A percentile compares a stretch with the other conserved stretches of the same genome.
Conservation (phyloP, 768 basidiomycete genomes). For the Leccinum arenicola region DNA sequence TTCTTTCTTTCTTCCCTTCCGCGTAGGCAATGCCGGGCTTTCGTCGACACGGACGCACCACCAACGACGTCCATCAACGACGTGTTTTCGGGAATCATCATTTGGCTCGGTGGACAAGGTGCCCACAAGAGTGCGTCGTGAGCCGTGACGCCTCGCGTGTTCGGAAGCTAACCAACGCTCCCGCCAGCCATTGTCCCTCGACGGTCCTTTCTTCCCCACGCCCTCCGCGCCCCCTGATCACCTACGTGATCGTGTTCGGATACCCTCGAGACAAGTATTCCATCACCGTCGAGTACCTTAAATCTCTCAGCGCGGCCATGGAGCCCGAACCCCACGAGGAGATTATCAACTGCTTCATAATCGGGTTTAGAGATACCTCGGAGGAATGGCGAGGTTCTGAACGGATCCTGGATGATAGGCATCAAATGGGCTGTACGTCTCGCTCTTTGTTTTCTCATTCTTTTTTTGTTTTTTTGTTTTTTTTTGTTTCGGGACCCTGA, state of each 20-base stretch:
- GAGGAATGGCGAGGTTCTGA: too few species aligned
- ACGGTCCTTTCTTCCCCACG: conserved; percentile 16
- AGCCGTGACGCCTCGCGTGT: too few species aligned
- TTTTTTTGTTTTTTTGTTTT: too few species aligned
- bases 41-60: conserved; percentile 78
- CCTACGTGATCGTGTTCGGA: conserved; percentile 82
- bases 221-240: conserved; percentile 38
- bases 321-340: too few species aligned
- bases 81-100: conserved; percentile 57
- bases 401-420: too few species aligned
- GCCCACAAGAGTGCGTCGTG: conserved; percentile 20
- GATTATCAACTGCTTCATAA: too few species aligned
- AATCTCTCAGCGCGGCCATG: conserved; percentile 32
- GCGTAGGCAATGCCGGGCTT: conserved; percentile 54
- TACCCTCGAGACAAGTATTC: conserved; percentile 80
- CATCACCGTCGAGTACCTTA: conserved; percentile 70
- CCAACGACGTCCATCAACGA: conserved; percentile 75
- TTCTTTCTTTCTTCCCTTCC: background rate
- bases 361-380: conserved; percentile 37
- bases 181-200: conserved; percentile 21
- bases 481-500: too few species aligned
- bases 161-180: background rate
- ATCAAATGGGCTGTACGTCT: too few species aligned
- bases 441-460: too few species aligned
- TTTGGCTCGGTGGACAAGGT: conserved; percentile 30